These are phyloP conservation scores for Oryza australiensis DNA, from an alignment of 176 grass and related monocot species.

Conservation along the genomic window DNA sequence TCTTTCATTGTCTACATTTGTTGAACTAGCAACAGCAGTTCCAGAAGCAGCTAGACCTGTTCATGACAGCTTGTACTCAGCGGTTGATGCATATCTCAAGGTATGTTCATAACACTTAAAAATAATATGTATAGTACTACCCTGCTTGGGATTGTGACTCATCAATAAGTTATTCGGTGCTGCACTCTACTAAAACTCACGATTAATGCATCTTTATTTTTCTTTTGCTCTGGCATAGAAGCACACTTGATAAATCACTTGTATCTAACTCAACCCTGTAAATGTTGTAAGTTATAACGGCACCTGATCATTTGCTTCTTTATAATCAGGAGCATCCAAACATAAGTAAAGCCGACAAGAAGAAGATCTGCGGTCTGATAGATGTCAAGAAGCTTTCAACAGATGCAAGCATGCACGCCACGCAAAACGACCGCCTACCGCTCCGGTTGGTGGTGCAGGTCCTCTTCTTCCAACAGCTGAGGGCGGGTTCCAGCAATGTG, in stretches of 20 bases:
- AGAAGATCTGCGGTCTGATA: constrained; percentile 73
- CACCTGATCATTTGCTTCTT: constrained; percentile 33
- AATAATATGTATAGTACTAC: background rate
- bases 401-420: constrained; percentile 77
- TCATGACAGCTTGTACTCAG: constrained; percentile 82
- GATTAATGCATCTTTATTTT: background rate
- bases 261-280: background rate
- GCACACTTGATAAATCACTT: background rate
- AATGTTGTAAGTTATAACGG: background rate
- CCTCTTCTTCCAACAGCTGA: constrained; percentile 94
- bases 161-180: background rate
- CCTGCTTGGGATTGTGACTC: background rate
- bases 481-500: constrained; percentile 32
- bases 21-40: constrained; percentile 67
- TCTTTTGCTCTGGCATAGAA: background rate
- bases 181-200: background rate
- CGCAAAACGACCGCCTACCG: constrained; percentile 88
- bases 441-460: constrained; percentile 93
- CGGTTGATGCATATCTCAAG: constrained; percentile 96
- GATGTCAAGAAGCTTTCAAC: constrained; percentile 85
- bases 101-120: constrained; percentile 44
- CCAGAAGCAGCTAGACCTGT: constrained; percentile 71
- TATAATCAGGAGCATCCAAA: constrained; percentile 69
- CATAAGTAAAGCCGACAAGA: constrained; percentile 79
- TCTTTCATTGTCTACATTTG: constrained; percentile 66